Evolutionary conservation across 352 stramenopile species (phyloP).

Genomic region (Globisporangium nunn): DNA sequence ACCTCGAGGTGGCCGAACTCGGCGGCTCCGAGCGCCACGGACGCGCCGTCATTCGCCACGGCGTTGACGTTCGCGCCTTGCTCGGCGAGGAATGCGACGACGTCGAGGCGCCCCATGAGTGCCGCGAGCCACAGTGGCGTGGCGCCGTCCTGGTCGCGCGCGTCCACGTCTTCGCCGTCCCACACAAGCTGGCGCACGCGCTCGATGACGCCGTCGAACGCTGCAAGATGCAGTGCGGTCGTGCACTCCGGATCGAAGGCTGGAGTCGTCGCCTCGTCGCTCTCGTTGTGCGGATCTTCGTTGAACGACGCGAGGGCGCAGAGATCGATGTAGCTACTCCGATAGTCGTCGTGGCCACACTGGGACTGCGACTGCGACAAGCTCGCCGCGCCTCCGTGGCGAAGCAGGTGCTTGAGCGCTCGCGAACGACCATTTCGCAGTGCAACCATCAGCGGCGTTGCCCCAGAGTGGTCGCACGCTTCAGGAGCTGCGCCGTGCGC

Average conservation of each 20-base stretch:
- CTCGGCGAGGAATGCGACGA: conserved; percentile 27
- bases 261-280: not conserved
- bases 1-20: conserved; percentile 29
- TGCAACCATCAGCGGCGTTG: conserved; percentile 21
- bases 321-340: conserved; percentile 1
- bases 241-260: conserved; percentile 19
- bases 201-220: conserved; percentile 22
- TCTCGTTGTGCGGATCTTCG: not conserved
- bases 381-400: conserved; percentile 7
- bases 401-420: conserved; percentile 18
- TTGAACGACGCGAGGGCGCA: not conserved
- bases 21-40: conserved; percentile 18
- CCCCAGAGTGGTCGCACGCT: conserved; percentile 10
- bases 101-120: conserved; percentile 22
- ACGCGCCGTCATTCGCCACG: conserved; percentile 14
- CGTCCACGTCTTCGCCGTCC: conserved; percentile 18
- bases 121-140: conserved; percentile 32
- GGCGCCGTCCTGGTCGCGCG: conserved; percentile 21
- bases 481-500: conserved; percentile 19
- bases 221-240: conserved; percentile 31
- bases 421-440: conserved; percentile 24
- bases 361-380: not conserved
- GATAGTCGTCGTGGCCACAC: not conserved
- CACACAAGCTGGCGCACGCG: conserved; percentile 18
- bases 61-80: conserved; percentile 22